Conservation (phyloP, 106 monocot species). For the Dioscorea alata region DNA sequence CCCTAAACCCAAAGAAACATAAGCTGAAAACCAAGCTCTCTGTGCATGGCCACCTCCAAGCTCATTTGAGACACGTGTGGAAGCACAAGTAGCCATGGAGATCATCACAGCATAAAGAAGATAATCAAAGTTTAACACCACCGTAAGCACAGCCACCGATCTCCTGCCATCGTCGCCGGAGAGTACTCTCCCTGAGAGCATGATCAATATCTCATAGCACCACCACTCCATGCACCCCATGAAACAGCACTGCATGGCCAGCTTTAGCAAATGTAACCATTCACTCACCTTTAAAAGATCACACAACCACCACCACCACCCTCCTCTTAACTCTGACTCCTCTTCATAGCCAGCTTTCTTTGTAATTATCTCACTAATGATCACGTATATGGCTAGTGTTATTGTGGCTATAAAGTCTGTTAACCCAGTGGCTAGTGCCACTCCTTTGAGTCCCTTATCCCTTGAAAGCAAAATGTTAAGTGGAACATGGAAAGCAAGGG, state of each 20-base stretch:
- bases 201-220: slow-evolving; percentile 73
- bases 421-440: slow-evolving; percentile 49
- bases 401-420: slow-evolving; percentile 40
- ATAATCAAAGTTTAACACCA: slow-evolving; percentile 84
- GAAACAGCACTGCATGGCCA: slow-evolving; percentile 45
- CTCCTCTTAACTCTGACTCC: not conserved
- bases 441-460: slow-evolving; percentile 48
- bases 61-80: slow-evolving; percentile 65
- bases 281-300: not conserved
- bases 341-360: not conserved
- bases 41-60: slow-evolving; percentile 37
- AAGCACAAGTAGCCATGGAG: slow-evolving; percentile 56
- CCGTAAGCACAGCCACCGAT: slow-evolving; percentile 42
- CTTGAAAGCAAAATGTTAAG: slow-evolving; percentile 38
- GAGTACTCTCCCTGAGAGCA: slow-evolving; percentile 60
- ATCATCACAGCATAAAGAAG: slow-evolving; percentile 64
- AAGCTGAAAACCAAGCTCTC: slow-evolving; percentile 17
- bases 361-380: slow-evolving; percentile 20
- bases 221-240: slow-evolving; percentile 78
- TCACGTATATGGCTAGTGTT: slow-evolving; percentile 47
- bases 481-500: slow-evolving; percentile 59
- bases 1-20: slow-evolving; percentile 26
- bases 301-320: not conserved
- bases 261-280: slow-evolving; percentile 26
- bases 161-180: slow-evolving; percentile 20